Percentiles rank a stretch among this genome's conserved stretches.
Conservation (phyloP, 768 basidiomycete species). For the Baorangia bicolor region DNA sequence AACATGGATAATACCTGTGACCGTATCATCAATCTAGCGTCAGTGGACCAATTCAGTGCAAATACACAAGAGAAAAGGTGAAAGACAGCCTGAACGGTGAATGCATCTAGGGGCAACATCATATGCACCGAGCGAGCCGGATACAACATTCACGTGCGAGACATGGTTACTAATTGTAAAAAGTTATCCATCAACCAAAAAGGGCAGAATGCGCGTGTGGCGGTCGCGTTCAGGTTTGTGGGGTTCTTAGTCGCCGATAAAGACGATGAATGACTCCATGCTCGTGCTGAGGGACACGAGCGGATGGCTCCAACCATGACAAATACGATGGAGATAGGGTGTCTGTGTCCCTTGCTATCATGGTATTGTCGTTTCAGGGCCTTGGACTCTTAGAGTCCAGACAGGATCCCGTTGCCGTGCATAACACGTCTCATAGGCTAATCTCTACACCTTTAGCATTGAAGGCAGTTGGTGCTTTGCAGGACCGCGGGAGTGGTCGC, state of each 20-base stretch:
- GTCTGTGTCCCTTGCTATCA: no score
- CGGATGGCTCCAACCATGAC: no score
- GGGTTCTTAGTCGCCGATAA: background rate
- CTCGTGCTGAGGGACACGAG: no score
- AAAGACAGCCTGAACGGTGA: no score
- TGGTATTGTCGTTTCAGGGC: no score
- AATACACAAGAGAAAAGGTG: no score
- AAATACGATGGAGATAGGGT: no score
- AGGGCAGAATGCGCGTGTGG: background rate
- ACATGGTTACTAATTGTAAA: background rate
- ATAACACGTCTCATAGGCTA: background rate
- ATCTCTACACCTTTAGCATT: background rate
- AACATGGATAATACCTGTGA: no score
- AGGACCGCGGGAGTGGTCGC: background rate
- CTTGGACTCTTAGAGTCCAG: background rate
- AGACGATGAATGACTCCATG: background rate
- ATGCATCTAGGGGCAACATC: no score
- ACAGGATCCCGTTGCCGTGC: background rate
- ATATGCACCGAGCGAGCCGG: background rate
- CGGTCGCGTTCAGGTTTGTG: background rate
- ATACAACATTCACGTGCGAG: background rate
- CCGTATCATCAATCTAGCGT: no score
- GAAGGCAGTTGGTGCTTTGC: background rate
- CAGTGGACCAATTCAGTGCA: no score
- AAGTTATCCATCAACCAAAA: background rate